Conservation (phyloP, 2,329 filamentous ascomycete species). For the Pyricularia grisea region DNA sequence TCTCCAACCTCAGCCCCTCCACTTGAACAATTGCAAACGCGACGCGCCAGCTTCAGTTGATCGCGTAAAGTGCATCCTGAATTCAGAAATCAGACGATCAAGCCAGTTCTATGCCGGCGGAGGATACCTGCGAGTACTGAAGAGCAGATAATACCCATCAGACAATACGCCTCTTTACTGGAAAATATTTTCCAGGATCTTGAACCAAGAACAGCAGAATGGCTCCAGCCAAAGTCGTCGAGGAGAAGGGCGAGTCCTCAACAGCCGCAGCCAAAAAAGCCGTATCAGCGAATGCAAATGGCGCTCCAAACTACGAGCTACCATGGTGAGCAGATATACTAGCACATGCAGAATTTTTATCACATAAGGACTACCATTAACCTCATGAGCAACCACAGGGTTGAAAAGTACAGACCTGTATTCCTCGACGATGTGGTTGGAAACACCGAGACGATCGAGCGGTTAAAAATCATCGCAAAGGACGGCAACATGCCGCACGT, state of each 20-base stretch:
- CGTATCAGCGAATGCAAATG: conserved; percentile 38
- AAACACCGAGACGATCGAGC: conserved; percentile 95
- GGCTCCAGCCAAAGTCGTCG: conserved; percentile 34
- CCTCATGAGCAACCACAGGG: conserved; percentile 46
- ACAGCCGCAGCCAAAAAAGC: conserved; percentile 47
- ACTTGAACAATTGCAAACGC: background rate
- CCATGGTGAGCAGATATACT: conserved; percentile 51
- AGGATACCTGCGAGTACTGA: background rate
- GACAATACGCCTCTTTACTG: background rate
- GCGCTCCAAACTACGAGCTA: conserved; percentile 57
- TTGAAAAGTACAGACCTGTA: conserved; percentile 93
- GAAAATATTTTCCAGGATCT: too few relatives aligned
- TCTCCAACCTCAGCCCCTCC: background rate
- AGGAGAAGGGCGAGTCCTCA: conserved; percentile 51
- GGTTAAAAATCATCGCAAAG: conserved; percentile 94
- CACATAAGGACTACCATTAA: conserved; percentile 3
- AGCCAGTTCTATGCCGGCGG: background rate
- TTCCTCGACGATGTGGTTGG: conserved; percentile 96
- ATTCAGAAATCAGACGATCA: background rate
- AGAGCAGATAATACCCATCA: background rate
- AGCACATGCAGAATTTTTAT: background rate
- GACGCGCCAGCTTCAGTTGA: background rate
- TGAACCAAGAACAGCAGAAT: conserved; percentile 21
- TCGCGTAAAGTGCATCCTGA: conserved; percentile 1
- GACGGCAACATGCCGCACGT: conserved; percentile 99